Evolutionary conservation across 2,329 filamentous ascomycete genomes (phyloP).

Genomic region (Talaromyces pinophilus): DNA sequence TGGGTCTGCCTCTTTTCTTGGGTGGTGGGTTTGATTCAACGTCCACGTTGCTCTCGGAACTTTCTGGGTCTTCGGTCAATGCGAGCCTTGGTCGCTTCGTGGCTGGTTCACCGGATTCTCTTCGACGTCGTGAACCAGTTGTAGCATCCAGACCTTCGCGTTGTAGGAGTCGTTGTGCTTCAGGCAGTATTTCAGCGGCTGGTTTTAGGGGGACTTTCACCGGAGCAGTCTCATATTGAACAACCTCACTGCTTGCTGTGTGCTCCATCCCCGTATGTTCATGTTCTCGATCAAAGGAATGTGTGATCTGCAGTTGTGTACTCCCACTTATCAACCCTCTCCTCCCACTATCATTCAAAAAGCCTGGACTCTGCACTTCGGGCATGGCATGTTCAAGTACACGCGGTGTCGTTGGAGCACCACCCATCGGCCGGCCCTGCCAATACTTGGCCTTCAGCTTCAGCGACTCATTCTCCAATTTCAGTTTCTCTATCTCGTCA

Average conservation of each 20-base stretch:
- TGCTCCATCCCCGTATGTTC: constrained; percentile 33
- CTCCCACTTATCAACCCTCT: constrained; percentile 36
- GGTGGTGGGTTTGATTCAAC: constrained; percentile 3
- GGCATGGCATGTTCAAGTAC: constrained; percentile 27
- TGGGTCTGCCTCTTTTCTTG: constrained; percentile 32
- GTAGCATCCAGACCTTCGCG: neutral
- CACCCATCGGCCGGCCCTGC: constrained; percentile 32
- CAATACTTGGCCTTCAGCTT: constrained; percentile 39
- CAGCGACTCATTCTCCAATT: constrained; percentile 41
- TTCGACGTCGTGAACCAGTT: neutral
- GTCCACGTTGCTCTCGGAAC: constrained; percentile 10
- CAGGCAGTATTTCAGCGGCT: constrained; percentile 12
- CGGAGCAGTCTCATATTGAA: constrained; percentile 27
- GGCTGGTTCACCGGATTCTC: constrained; percentile 27
- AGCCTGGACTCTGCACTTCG: constrained; percentile 37
- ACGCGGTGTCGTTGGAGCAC: constrained; percentile 17
- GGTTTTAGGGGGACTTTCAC: constrained; percentile 33
- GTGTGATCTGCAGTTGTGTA: constrained; percentile 31
- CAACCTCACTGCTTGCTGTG: constrained; percentile 27
- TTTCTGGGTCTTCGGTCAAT: constrained; percentile 20
- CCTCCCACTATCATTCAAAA: constrained; percentile 38
- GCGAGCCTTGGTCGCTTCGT: constrained; percentile 37
- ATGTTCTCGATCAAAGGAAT: constrained; percentile 36
- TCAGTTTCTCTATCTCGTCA: constrained; percentile 43
- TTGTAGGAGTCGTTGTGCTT: constrained; percentile 15